Conservation (phyloP, 2,329 filamentous ascomycete species). For the Colletotrichum falcatum region DNA sequence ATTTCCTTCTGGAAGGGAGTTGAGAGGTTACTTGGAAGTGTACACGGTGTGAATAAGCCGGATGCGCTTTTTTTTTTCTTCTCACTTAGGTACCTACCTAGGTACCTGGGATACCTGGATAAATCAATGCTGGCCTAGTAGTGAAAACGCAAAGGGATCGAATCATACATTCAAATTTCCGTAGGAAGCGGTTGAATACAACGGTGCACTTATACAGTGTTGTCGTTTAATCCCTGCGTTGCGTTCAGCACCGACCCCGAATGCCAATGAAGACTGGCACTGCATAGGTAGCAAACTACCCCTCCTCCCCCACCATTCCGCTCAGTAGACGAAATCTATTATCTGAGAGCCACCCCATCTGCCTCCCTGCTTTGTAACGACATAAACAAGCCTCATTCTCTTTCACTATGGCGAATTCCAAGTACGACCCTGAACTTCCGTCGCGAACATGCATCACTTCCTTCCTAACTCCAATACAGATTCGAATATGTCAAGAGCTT, state of each 20-base stretch:
- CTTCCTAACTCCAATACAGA: slow-evolving; percentile 58
- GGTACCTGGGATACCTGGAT: neutral
- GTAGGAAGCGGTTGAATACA: neutral
- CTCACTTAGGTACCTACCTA: no score
- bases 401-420: slow-evolving; percentile 66
- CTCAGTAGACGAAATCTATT: slow-evolving; percentile 7
- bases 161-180: neutral
- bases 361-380: neutral
- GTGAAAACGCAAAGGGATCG: neutral
- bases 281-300: slow-evolving; percentile 25
- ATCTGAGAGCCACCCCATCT: slow-evolving; percentile 6
- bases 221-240: neutral
- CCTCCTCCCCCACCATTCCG: slow-evolving; percentile 42
- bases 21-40: neutral
- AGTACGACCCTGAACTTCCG: slow-evolving; percentile 50
- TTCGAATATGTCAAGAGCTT: slow-evolving; percentile 95
- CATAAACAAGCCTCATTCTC: neutral
- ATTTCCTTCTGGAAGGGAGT: slow-evolving; percentile 7
- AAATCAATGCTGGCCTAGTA: no score
- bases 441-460: neutral
- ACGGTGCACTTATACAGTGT: neutral
- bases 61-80: neutral
- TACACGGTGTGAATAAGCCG: neutral
- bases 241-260: neutral
- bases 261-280: neutral